Conservation (phyloP, 2,329 filamentous ascomycete genomes). For the Microcyclospora tardicrescens region DNA sequence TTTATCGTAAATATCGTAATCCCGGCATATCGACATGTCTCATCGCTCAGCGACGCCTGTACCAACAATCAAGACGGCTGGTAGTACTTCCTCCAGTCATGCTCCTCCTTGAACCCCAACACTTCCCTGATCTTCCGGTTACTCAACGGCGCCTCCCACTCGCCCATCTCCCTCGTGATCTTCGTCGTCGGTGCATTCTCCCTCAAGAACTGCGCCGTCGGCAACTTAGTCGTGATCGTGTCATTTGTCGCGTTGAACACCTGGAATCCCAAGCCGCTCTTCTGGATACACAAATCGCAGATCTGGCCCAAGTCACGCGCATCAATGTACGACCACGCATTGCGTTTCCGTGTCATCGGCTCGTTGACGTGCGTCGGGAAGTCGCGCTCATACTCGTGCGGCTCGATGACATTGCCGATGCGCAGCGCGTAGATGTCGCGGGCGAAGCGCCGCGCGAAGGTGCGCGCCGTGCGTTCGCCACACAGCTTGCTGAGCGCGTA, state of each 20-base stretch:
- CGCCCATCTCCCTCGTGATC: conserved; percentile 43
- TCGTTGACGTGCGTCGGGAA: conserved; percentile 40
- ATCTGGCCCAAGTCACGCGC: conserved; percentile 50
- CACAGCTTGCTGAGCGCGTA: conserved; percentile 50
- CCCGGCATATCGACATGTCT: no score
- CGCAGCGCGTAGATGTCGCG: conserved; percentile 48
- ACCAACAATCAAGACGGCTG: conserved; percentile 10
- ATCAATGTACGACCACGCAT: conserved; percentile 53
- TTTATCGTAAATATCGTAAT: no score
- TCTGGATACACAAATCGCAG: conserved; percentile 41
- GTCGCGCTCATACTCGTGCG: conserved; percentile 44
- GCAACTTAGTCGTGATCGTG: conserved; percentile 42
- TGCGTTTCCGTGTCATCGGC: conserved; percentile 40
- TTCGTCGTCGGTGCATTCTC: conserved; percentile 36
- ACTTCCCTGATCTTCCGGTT: conserved; percentile 48
- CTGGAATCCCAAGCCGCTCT: conserved; percentile 46
- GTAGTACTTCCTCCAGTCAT: conserved; percentile 43
- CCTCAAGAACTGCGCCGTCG: conserved; percentile 41
- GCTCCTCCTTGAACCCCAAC: conserved; percentile 46
- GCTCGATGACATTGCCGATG: conserved; percentile 50
- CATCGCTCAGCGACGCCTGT: no score
- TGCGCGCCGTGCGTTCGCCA: conserved; percentile 43
- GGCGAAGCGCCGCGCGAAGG: conserved; percentile 43
- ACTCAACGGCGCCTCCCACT: conserved; percentile 47
- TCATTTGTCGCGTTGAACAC: conserved; percentile 54